A percentile compares a stretch with the other conserved stretches of the same genome.
phyloP scores from a whole-genome alignment of 176 grass and related monocot genomes.

The Dendrocalamus sinicus region DNA sequence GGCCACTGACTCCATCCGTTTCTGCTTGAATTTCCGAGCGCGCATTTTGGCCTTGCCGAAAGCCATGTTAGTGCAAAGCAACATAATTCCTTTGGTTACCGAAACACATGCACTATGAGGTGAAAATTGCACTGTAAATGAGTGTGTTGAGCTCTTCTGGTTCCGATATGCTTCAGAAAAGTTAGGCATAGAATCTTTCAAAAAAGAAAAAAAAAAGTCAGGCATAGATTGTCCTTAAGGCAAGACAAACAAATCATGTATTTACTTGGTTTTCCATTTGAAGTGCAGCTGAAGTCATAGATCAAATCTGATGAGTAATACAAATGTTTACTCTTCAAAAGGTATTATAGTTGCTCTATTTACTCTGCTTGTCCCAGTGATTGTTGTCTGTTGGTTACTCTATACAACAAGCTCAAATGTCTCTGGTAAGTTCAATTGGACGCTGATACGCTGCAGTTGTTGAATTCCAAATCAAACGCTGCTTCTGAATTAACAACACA shows the following conservation, averaged over 20 bases:
- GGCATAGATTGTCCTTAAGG: background rate
- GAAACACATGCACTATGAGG: background rate
- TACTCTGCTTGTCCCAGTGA: background rate
- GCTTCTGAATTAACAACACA: background rate
- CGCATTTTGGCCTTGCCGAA: background rate
- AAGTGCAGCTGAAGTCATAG: background rate
- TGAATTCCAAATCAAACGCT: background rate
- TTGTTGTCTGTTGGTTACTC: background rate
- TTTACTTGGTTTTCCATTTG: background rate
- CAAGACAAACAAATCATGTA: background rate
- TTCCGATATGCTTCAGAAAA: constrained; percentile 18
- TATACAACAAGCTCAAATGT: background rate
- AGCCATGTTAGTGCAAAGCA: background rate
- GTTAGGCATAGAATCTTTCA: background rate
- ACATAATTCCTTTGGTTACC: background rate
- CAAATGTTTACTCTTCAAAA: background rate
- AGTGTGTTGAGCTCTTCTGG: background rate
- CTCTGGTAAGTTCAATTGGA: background rate
- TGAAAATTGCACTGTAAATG: background rate
- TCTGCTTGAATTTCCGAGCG: background rate
- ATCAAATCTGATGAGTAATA: constrained; percentile 2
- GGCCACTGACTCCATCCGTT: background rate
- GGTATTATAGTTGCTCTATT: background rate
- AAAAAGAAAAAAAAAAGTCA: background rate
- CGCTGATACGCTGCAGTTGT: background rate